Conservation (phyloP, 805 yeast species). For the Suhomyces faveliae region DNA sequence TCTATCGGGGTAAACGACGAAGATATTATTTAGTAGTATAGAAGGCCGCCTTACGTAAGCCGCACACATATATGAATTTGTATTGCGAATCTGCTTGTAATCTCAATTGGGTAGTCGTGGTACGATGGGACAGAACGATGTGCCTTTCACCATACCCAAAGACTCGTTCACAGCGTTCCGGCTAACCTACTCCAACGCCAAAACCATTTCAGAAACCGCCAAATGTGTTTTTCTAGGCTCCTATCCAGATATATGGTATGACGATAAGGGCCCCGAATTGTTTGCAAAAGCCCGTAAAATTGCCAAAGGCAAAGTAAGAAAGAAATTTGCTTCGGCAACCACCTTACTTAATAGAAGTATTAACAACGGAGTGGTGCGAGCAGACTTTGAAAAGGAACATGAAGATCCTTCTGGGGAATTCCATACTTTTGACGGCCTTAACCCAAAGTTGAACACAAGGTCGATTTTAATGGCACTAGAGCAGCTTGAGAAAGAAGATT, state of each 20-base stretch:
- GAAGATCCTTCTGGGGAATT: conserved; percentile 4
- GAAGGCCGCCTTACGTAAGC: neutral
- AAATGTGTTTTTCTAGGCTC: conserved; percentile 53
- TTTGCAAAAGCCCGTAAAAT: conserved; percentile 13
- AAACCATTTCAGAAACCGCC: conserved; percentile 49
- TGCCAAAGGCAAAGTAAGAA: conserved; percentile 11
- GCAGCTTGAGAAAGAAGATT: neutral
- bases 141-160: conserved; percentile 38
- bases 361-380: conserved; percentile 1
- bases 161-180: conserved; percentile 62
- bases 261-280: conserved; percentile 31
- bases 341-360: conserved; percentile 7
- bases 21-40: conserved; percentile 27
- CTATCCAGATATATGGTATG: conserved; percentile 56
- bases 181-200: conserved; percentile 50
- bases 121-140: neutral
- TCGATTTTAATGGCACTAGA: neutral
- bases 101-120: neutral
- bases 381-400: conserved; percentile 4
- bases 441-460: neutral
- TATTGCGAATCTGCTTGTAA: neutral
- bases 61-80: neutral
- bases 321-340: conserved; percentile 9
- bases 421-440: conserved; percentile 7
- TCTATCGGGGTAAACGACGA: conserved; percentile 40